Conservation (phyloP, 1,284 basidiomycete genomes). For the Apiotrichum siamense region DNA sequence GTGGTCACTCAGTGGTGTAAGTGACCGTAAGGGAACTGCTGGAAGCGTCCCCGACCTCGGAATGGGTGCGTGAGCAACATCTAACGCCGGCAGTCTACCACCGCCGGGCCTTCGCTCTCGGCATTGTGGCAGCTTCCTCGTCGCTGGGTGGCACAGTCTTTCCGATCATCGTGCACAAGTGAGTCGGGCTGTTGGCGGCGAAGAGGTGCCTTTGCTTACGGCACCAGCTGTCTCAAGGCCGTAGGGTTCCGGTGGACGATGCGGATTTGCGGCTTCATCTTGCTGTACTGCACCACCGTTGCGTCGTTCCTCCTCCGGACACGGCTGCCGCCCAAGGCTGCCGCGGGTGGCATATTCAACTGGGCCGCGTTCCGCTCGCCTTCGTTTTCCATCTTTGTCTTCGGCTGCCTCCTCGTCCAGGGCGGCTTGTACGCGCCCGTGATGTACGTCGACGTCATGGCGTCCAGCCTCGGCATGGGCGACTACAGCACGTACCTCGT, state of each 20-base stretch:
- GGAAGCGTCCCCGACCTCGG: no score
- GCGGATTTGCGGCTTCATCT: slow-evolving; percentile 21
- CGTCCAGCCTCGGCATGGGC: slow-evolving; percentile 13
- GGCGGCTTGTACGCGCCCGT: slow-evolving; percentile 20
- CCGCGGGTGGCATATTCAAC: slow-evolving; percentile 20
- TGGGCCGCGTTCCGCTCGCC: slow-evolving; percentile 14
- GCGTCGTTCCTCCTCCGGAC: slow-evolving; percentile 12
- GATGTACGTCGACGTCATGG: slow-evolving; percentile 18
- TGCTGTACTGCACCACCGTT: slow-evolving; percentile 13
- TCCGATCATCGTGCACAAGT: slow-evolving; percentile 49
- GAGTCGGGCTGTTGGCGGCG: no score
- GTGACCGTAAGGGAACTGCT: no score
- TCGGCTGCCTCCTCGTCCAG: slow-evolving; percentile 12
- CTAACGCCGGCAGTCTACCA: slow-evolving; percentile 6
- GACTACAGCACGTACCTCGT: slow-evolving; percentile 18
- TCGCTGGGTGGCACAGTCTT: slow-evolving; percentile 48
- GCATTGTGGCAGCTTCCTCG: slow-evolving; percentile 19
- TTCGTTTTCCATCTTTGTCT: slow-evolving; percentile 7
- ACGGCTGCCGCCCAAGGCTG: slow-evolving; percentile 19
- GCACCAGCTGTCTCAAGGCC: slow-evolving; percentile 5
- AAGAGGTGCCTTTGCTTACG: no score
- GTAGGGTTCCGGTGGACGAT: slow-evolving; percentile 24
- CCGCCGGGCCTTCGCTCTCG: slow-evolving; percentile 23
- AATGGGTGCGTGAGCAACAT: no score
- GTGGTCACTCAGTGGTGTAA: slow-evolving; percentile 53